These are phyloP conservation scores for Excoecaria cochinchinensis DNA, from an alignment of 345 rosid species.

Conservation along the genomic window DNA sequence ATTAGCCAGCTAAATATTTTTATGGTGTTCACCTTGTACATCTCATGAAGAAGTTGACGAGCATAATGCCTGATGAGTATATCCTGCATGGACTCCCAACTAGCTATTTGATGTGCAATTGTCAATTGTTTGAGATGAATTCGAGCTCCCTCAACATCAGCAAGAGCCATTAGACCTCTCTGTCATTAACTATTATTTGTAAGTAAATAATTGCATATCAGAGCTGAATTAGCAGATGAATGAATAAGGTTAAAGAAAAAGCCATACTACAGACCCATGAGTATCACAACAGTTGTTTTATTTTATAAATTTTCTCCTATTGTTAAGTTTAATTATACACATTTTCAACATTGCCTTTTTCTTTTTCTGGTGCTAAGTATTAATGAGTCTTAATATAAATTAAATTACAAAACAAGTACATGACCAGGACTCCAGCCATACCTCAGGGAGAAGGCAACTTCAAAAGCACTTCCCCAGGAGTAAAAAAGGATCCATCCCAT, in stretches of 20 bases:
- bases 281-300: neutral
- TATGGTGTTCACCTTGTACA: constrained; percentile 71
- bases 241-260: neutral
- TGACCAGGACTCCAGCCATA: no score
- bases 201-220: neutral
- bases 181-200: constrained; percentile 30
- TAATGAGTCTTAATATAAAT: neutral
- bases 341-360: neutral
- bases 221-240: constrained; percentile 12
- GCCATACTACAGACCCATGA: neutral
- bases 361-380: neutral
- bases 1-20: constrained; percentile 4
- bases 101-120: constrained; percentile 81
- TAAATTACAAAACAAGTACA: neutral
- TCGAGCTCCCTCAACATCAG: constrained; percentile 92
- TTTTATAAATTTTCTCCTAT: neutral
- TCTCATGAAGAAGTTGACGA: constrained; percentile 90
- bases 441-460: no score
- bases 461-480: no score
- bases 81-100: constrained; percentile 92
- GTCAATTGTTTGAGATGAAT: constrained; percentile 78
- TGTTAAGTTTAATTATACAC: neutral
- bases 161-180: constrained; percentile 96
- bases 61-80: constrained; percentile 78
- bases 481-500: no score